Conservation (phyloP, 2,329 filamentous ascomycete species). For the Fusarium beomiforme region DNA sequence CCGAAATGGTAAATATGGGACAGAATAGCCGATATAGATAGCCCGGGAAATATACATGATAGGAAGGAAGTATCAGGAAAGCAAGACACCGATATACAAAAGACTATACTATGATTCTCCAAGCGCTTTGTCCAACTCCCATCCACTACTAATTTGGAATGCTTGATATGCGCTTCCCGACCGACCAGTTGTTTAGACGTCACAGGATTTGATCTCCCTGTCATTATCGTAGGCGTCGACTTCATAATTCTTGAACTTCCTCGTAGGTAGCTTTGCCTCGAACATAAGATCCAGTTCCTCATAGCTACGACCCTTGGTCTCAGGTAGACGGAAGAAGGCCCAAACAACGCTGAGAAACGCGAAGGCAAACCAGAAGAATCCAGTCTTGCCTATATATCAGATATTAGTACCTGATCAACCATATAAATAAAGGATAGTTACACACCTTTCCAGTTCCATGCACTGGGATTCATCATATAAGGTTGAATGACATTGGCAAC, state of each 20-base stretch:
- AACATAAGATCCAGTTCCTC: background rate
- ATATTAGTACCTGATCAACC: background rate
- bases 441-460: background rate
- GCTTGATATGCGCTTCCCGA: too few relatives aligned
- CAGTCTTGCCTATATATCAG: rapidly evolving
- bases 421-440: too few relatives aligned
- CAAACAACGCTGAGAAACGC: background rate
- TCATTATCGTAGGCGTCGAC: background rate
- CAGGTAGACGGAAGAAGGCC: background rate
- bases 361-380: background rate
- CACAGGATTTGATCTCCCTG: too few relatives aligned
- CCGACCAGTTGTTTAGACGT: too few relatives aligned
- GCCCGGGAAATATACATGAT: too few relatives aligned
- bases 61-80: too few relatives aligned
- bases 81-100: too few relatives aligned
- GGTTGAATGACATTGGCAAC: background rate
- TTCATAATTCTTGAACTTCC: background rate
- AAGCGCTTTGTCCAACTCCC: too few relatives aligned
- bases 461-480: background rate
- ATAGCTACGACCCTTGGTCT: background rate
- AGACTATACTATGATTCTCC: too few relatives aligned
- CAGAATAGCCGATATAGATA: too few relatives aligned
- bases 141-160: too few relatives aligned
- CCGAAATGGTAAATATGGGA: background rate
- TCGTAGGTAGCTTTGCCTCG: background rate